Conservation (phyloP, 768 basidiomycete genomes). For the Termitomyces bulborhizus region DNA sequence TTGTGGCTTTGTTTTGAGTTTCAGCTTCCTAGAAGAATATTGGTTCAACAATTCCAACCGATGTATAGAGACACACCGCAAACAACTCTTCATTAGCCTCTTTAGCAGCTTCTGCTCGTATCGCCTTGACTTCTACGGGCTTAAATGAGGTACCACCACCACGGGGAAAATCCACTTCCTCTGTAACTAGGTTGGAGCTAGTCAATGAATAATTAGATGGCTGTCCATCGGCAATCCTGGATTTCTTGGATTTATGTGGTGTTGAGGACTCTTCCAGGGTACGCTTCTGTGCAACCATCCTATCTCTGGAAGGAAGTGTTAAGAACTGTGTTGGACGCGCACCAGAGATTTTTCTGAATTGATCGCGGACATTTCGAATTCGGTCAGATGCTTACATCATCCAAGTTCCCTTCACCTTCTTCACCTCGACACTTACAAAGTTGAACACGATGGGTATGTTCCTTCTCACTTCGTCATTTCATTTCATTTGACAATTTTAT, state of each 20-base stretch:
- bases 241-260: constrained; percentile 53
- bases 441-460: constrained; percentile 28
- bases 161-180: constrained; percentile 91
- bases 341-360: constrained; percentile 17
- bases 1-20: constrained; percentile 32
- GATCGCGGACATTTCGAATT: constrained; percentile 13
- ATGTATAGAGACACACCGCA: constrained; percentile 34
- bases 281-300: constrained; percentile 56
- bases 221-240: constrained; percentile 35
- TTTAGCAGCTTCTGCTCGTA: constrained; percentile 75
- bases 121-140: constrained; percentile 81
- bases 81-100: constrained; percentile 84
- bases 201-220: constrained; percentile 20
- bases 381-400: constrained; percentile 18
- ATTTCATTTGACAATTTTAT: constrained; percentile 4
- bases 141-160: constrained; percentile 90
- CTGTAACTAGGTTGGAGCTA: constrained; percentile 31
- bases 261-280: constrained; percentile 46
- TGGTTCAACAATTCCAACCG: constrained; percentile 1
- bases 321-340: constrained; percentile 4
- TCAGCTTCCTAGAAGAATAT: constrained; percentile 31
- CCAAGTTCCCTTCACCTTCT: background rate
- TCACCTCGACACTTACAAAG: background rate
- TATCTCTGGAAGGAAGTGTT: background rate
- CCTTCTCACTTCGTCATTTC: constrained; percentile 3